Evolutionary conservation across 768 basidiomycete species (phyloP).

Genomic region (Phylloporus scabripes): DNA sequence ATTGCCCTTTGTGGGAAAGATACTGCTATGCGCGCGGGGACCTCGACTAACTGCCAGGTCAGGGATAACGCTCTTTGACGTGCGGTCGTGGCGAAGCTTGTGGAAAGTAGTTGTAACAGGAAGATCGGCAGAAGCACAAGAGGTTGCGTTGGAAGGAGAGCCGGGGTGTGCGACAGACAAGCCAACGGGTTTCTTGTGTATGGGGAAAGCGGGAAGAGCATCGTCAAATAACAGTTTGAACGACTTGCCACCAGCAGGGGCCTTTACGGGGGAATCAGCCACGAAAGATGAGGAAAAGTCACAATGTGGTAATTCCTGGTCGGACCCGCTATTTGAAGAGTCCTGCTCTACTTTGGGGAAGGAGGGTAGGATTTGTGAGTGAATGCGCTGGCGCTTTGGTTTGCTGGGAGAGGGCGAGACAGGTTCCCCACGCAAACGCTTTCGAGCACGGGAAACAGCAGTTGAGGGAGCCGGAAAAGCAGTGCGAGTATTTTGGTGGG

Average conservation of each 20-base stretch:
- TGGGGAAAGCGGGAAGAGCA: constrained; percentile 27
- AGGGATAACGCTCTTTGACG: constrained; percentile 2
- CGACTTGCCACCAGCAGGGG: constrained; percentile 46
- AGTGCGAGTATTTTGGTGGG: constrained; percentile 29
- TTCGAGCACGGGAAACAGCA: constrained; percentile 65
- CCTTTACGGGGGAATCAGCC: constrained; percentile 68
- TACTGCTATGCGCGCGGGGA: constrained; percentile 4
- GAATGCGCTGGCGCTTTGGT: constrained; percentile 61
- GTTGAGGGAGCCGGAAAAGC: constrained; percentile 25
- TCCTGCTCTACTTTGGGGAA: constrained; percentile 31
- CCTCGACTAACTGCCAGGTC: background rate
- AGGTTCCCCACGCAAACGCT: constrained; percentile 75
- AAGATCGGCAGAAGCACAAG: constrained; percentile 1
- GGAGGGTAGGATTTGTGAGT: constrained; percentile 36
- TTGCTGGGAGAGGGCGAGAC: constrained; percentile 81
- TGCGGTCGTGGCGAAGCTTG: background rate
- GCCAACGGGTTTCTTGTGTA: constrained; percentile 13
- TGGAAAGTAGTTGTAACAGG: constrained; percentile 1
- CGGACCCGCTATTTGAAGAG: constrained; percentile 32
- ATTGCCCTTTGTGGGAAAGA: constrained; percentile 11
- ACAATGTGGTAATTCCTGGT: constrained; percentile 27
- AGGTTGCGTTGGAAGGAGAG: background rate
- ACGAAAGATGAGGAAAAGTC: constrained; percentile 46
- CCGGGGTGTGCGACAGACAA: background rate
- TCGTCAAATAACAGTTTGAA: constrained; percentile 69